Evolutionary conservation across 176 grass and related monocot species (phyloP), one percentile per base, ranked within the genome.

Genomic region (Juncus effusus): DNA sequence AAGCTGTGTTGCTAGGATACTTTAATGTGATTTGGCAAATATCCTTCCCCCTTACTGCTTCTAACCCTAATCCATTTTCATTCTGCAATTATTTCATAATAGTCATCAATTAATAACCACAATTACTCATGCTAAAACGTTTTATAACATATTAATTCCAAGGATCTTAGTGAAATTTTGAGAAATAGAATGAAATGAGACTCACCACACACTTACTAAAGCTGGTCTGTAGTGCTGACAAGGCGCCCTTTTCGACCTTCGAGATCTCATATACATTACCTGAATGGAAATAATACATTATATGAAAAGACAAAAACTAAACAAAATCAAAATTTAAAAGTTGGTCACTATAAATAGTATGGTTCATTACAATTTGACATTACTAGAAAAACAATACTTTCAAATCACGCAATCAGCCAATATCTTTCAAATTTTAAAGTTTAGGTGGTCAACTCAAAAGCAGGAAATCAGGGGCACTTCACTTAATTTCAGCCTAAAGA

Each of bases 131-230:
- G 44, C 44, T 47, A 47, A 47, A 47, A 47, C 11, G 0, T 4
- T 0, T 55, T 16, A 52, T 44, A 16, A 51, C 3, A 61, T 58
- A 49, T 2, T 12, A 51, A 56, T 77, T 76, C 42, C 40, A 56
- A n/a, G 19, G 1, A 28, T 28, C 19, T 28, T 28, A 28, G 19
- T 28, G 19, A 28, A 28, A 28, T 38, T 2, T 41, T n/a, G 38
- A 67, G 5, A 62, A 36, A 47, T 47, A 47, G 4, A 63, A 16
- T 76, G 35, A 60, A 74, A 10, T 38, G 64, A 78, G 19, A 65
- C 88, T 62, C 70, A 97, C 93, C 82, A 97, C 93, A 60, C 93
- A 97, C 80, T 89, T 86, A 80, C 72, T 77, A 69, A 97, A 91
- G 55, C 80, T 35, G 41, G 56, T 66, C 74, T 86, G 88, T 35